Evolutionary conservation across 1,284 basidiomycete species (phyloP).

Genomic region (Apiotrichum montevideense): DNA sequence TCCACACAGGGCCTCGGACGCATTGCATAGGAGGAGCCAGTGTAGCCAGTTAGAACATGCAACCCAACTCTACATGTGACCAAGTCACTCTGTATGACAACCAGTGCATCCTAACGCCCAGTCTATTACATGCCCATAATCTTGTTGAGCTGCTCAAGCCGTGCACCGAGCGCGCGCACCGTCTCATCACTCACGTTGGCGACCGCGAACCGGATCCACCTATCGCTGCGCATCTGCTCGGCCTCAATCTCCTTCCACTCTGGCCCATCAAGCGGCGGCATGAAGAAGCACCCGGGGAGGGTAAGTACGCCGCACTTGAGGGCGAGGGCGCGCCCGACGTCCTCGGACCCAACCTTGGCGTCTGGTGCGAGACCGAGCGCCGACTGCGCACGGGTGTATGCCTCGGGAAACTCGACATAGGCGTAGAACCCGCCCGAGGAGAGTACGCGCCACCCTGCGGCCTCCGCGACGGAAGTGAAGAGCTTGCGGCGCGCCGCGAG

Average conservation of each 20-base stretch:
- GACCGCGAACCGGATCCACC: slow-evolving; percentile 56
- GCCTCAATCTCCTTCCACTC: slow-evolving; percentile 31
- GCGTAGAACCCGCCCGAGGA: slow-evolving; percentile 68
- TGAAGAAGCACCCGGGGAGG: slow-evolving; percentile 67
- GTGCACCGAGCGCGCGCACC: slow-evolving; percentile 56
- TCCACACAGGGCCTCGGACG: no score
- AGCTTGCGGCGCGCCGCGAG: slow-evolving; percentile 57
- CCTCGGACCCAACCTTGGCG: slow-evolving; percentile 41
- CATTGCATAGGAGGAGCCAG: no score
- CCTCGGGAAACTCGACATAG: slow-evolving; percentile 62
- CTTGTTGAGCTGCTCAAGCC: slow-evolving; percentile 52
- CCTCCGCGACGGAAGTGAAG: slow-evolving; percentile 52
- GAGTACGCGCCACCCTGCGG: slow-evolving; percentile 58
- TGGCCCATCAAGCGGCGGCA: slow-evolving; percentile 36
- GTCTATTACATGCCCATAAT: slow-evolving; percentile 13
- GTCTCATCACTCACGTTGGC: slow-evolving; percentile 69
- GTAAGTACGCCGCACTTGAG: slow-evolving; percentile 60
- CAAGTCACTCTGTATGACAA: no score
- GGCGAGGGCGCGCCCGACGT: slow-evolving; percentile 59
- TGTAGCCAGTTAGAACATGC: no score
- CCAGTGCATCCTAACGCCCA: no score
- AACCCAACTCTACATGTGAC: no score
- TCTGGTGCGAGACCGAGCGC: no score
- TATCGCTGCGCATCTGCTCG: slow-evolving; percentile 30
- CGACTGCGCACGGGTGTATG: slow-evolving; percentile 42